Evolutionary conservation across 768 basidiomycete species (phyloP).

Genomic region (Suillus subaureus): DNA sequence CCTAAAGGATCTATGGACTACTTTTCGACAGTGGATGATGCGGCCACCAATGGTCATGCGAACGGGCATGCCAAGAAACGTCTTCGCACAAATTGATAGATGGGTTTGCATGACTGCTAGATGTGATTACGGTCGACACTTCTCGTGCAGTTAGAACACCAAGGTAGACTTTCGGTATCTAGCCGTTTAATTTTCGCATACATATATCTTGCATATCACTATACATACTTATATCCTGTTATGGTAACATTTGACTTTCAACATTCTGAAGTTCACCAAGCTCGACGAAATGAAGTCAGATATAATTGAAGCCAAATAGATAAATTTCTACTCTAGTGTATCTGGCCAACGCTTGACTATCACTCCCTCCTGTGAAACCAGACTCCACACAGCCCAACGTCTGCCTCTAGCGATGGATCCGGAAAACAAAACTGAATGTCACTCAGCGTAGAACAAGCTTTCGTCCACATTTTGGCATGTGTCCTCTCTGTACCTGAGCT

Average conservation of each 20-base stretch:
- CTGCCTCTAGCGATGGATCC: constrained; percentile 24
- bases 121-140: background rate
- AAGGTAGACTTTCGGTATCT: background rate
- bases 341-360: background rate
- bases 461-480: constrained; percentile 33
- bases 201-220: background rate
- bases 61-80: constrained; percentile 59
- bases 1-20: constrained; percentile 75
- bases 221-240: constrained; percentile 2
- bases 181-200: background rate
- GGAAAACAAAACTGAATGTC: constrained; percentile 36
- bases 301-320: background rate
- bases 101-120: background rate
- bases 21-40: constrained; percentile 45
- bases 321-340: background rate
- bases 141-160: background rate
- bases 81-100: constrained; percentile 49
- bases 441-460: constrained; percentile 25
- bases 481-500: constrained; percentile 26
- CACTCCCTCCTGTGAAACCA: constrained; percentile 30
- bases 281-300: background rate
- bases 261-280: background rate
- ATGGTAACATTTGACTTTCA: background rate
- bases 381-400: constrained; percentile 32
- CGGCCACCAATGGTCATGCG: constrained; percentile 31